A percentile compares a stretch with the other conserved stretches of the same genome.
Evolutionary conservation across 2,329 filamentous ascomycete species (phyloP).

Genomic region (Botrytis tulipae): DNA sequence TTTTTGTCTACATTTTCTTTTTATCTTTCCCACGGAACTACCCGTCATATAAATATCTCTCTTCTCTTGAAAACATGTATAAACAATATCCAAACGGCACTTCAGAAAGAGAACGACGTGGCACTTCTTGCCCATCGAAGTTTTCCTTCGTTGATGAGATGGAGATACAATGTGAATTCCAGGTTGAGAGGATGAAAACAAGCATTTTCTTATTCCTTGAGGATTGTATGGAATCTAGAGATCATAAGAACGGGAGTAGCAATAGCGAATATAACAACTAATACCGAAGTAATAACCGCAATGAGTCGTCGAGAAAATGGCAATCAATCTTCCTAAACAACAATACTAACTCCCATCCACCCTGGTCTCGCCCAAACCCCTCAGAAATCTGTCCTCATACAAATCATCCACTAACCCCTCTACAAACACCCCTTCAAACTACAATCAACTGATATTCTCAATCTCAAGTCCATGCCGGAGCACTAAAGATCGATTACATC

Average conservation of each 20-base stretch:
- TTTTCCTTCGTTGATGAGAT: neutral
- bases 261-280: rapidly evolving
- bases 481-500: too few relatives aligned
- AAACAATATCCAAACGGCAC: neutral
- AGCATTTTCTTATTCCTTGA: rapidly evolving
- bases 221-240: rapidly evolving
- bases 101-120: neutral
- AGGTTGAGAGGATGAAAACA: rapidly evolving
- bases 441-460: too few relatives aligned
- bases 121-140: neutral
- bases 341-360: neutral
- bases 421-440: too few relatives aligned
- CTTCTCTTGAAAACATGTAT: neutral
- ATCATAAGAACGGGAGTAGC: neutral
- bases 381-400: too few relatives aligned
- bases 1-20: neutral
- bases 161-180: neutral
- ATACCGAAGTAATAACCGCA: neutral
- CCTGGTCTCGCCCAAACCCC: too few relatives aligned
- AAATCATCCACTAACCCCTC: too few relatives aligned
- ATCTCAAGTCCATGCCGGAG: too few relatives aligned
- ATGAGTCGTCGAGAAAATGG: neutral
- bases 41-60: neutral
- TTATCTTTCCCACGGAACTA: neutral
- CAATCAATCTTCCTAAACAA: rapidly evolving